Evolutionary conservation across 2,329 filamentous ascomycete species (phyloP).

Genomic region (Atkinsonella texensis): DNA sequence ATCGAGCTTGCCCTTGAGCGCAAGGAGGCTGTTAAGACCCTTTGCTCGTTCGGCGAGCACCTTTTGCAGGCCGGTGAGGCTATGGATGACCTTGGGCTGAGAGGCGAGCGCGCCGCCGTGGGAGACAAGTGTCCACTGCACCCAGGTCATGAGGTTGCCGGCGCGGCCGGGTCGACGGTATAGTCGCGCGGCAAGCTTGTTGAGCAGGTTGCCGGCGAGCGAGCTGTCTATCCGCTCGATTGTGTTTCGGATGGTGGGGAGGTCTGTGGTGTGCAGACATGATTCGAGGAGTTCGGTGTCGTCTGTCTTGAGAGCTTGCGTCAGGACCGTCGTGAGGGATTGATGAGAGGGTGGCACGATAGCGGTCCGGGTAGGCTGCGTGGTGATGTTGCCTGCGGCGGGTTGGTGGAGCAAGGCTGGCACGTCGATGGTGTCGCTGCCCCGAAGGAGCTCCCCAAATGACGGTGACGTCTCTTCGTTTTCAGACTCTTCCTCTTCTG

Average conservation of each 20-base stretch:
- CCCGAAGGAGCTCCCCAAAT: slow-evolving; percentile 76
- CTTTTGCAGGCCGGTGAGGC: slow-evolving; percentile 67
- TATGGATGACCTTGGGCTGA: slow-evolving; percentile 70
- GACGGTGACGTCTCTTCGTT: slow-evolving; percentile 48
- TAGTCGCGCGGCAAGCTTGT: slow-evolving; percentile 75
- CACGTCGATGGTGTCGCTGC: slow-evolving; percentile 67
- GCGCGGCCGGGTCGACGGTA: slow-evolving; percentile 80
- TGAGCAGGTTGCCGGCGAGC: slow-evolving; percentile 66
- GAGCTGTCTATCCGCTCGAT: slow-evolving; percentile 82
- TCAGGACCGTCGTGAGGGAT: slow-evolving; percentile 83
- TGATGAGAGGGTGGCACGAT: slow-evolving; percentile 57
- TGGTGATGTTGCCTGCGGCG: slow-evolving; percentile 16
- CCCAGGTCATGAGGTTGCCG: slow-evolving; percentile 84
- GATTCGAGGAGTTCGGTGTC: slow-evolving; percentile 83
- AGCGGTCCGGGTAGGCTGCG: slow-evolving; percentile 32
- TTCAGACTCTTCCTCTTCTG: slow-evolving; percentile 27
- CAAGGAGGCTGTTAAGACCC: slow-evolving; percentile 68
- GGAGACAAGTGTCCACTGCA: slow-evolving; percentile 85
- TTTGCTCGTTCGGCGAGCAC: slow-evolving; percentile 79
- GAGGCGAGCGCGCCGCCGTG: slow-evolving; percentile 86
- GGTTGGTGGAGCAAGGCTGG: slow-evolving; percentile 42
- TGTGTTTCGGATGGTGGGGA: slow-evolving; percentile 69
- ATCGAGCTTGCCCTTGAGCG: slow-evolving; percentile 90
- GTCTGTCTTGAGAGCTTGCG: slow-evolving; percentile 86
- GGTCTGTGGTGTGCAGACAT: slow-evolving; percentile 72